phyloP scores from a whole-genome alignment of 1,284 basidiomycete genomes.

The Puccinia brachypodii region DNA sequence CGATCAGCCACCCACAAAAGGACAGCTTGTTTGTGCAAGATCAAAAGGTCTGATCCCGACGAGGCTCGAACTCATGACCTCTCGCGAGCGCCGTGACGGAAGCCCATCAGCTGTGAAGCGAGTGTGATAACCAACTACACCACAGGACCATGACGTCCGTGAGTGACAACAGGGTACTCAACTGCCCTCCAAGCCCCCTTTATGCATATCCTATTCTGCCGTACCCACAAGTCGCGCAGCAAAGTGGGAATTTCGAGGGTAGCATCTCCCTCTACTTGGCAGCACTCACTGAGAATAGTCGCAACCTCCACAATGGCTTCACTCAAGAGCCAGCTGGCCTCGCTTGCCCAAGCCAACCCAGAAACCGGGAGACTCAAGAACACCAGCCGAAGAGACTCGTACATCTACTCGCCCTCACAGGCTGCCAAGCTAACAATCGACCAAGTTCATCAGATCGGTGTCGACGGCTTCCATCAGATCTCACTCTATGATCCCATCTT shows the following conservation, averaged over 20 bases:
- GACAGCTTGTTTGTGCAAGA: no score
- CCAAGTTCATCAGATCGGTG: slow-evolving; percentile 77
- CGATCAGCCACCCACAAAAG: no score
- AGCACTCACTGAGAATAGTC: neutral
- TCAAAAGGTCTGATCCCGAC: slow-evolving; percentile 7
- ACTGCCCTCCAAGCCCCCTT: no score
- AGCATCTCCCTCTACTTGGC: neutral
- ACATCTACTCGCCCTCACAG: slow-evolving; percentile 80
- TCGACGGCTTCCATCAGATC: slow-evolving; percentile 73
- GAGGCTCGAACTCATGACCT: slow-evolving; percentile 47
- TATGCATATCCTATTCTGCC: neutral
- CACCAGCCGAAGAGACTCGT: slow-evolving; percentile 59
- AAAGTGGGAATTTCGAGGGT: neutral
- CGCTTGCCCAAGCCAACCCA: slow-evolving; percentile 38
- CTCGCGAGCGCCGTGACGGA: neutral
- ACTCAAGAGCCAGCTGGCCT: slow-evolving; percentile 32
- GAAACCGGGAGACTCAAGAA: slow-evolving; percentile 23
- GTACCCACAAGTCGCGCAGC: neutral
- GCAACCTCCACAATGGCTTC: slow-evolving; percentile 21
- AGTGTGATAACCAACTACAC: slow-evolving; percentile 46
- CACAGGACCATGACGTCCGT: slow-evolving; percentile 11
- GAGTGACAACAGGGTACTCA: neutral
- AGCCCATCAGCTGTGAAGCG: neutral
- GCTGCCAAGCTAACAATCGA: slow-evolving; percentile 81
- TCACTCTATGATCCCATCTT: slow-evolving; percentile 65